These are phyloP conservation scores for Dryadomyces quercivorus DNA, from an alignment of 2,329 filamentous ascomycete genomes.

Conservation along the genomic window DNA sequence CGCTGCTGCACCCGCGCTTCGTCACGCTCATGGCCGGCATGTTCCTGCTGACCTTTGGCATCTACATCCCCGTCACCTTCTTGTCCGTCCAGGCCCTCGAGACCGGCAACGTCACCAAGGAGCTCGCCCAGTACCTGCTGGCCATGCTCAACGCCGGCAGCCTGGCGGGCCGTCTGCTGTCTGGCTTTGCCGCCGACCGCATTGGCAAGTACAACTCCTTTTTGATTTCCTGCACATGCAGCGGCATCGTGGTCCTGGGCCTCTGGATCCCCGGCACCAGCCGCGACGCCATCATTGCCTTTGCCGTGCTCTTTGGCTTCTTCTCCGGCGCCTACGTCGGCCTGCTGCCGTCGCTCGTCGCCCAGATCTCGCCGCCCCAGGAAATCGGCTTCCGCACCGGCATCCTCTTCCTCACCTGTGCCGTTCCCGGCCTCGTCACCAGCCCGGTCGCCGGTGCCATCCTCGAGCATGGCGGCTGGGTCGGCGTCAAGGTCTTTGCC, in stretches of 20 bases:
- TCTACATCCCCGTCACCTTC: conserved; percentile 16
- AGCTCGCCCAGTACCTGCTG: conserved; percentile 15
- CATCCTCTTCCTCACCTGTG: conserved; percentile 35
- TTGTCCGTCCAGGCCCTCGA: conserved; percentile 13
- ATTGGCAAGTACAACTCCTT: conserved; percentile 28
- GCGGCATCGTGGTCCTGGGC: conserved; percentile 24
- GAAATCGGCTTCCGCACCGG: conserved; percentile 44
- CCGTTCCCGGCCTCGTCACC: conserved; percentile 37
- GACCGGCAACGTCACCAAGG: conserved; percentile 10
- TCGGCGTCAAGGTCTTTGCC: conserved; percentile 24
- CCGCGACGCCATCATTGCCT: conserved; percentile 21
- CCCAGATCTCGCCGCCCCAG: conserved; percentile 40
- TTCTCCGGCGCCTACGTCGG: conserved; percentile 28
- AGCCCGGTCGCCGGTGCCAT: conserved; percentile 36
- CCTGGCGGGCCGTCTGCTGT: conserved; percentile 22
- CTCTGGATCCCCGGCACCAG: conserved; percentile 29
- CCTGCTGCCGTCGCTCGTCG: conserved; percentile 24
- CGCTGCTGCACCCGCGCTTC: conserved; percentile 13
- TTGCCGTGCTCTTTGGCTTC: conserved; percentile 29
- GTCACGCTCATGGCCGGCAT: conserved; percentile 11
- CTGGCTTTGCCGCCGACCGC: conserved; percentile 19
- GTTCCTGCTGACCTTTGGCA: conserved; percentile 15
- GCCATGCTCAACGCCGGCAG: conserved; percentile 18
- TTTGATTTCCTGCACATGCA: conserved; percentile 31
- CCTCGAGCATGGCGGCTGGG: conserved; percentile 13